A percentile compares a stretch with the other conserved stretches of the same genome.
phyloP scores from a whole-genome alignment of 2,329 filamentous ascomycete genomes.

The Fusarium equiseti region DNA sequence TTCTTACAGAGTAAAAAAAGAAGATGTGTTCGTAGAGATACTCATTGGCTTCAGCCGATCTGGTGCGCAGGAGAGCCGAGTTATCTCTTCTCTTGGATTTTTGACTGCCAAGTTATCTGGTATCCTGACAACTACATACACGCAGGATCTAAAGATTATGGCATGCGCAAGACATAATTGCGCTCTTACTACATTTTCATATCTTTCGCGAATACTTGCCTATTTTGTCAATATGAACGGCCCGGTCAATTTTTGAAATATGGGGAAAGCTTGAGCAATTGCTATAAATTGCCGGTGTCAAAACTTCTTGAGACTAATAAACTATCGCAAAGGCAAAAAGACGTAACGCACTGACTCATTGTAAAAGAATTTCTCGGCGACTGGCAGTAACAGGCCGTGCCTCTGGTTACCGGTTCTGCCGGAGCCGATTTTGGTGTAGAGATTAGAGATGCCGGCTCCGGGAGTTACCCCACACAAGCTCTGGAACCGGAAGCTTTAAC shows the following conservation, averaged over 20 bases:
- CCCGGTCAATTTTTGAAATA: constrained; percentile 8
- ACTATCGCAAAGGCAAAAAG: neutral
- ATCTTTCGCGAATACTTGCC: constrained; percentile 13
- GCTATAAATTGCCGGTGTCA: neutral
- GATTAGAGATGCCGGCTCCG: constrained; percentile 40
- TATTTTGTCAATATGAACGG: constrained; percentile 9
- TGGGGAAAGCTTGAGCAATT: neutral
- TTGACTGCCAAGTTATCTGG: neutral
- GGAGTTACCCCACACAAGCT: constrained; percentile 42
- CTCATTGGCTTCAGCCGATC: neutral
- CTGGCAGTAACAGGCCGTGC: neutral
- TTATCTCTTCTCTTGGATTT: too few species aligned
- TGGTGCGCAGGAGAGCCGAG: too few species aligned
- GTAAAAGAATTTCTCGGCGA: neutral
- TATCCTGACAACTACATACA: neutral
- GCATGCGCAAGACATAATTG: neutral
- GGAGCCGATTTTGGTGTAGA: constrained; percentile 24
- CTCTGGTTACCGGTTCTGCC: constrained; percentile 25
- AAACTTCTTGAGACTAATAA: neutral
- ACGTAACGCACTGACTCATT: neutral
- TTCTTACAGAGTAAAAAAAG: neutral
- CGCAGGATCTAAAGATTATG: neutral
- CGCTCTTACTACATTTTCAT: neutral
- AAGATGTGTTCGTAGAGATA: neutral
- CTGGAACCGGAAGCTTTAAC: constrained; percentile 22